Evolutionary conservation across 805 yeast genomes (phyloP), one percentile per base, ranked within the genome.

Genomic region (Jamesozyma jinghongensis): DNA sequence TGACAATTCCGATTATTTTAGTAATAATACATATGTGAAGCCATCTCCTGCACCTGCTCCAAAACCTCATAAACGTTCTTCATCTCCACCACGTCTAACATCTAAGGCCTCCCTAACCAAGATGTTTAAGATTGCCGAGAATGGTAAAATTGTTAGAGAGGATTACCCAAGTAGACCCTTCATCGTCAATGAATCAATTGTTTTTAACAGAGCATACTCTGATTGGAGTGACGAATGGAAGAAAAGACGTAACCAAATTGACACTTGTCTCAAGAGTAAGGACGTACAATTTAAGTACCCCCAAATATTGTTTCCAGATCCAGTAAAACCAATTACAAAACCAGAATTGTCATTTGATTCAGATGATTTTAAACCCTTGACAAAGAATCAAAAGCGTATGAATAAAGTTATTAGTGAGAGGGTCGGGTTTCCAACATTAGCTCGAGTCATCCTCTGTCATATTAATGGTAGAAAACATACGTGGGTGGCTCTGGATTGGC

Each of bases 401-500:
- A 49, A 51, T 31, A 47, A 39, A 33, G 40, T 60, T 5, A 28
- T 56, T 8, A 38, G 46, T 10, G 44, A 49, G 25, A 49, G 46
- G 19, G 44, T 53, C 4, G 61, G 58, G 14, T 52, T 42, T 18
- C 51, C 56, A 5, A 53, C 50, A 26, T 44, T 49, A 4, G 61
- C 64, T 30, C 66, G 87, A 51, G 70, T 71, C 1, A 66, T 82
- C 4, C 53, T 83, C 55, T 77, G 80, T 22, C 81, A 81, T 53
- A 66, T 84, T 25, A 69, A 79, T 48, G 94, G 86, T 3, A 65
- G 90, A 44, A 69, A 66, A 41, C 90, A 83, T 62, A 80, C 92
- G 0, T 84, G 94, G 94, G 85, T 81, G 10, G 78, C 86, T 1
- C 59, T 84, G 20, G 94, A 84, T 57, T 84, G 84, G 79, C 65